These are phyloP conservation scores for Thelonectria olida DNA, from an alignment of 2,329 filamentous ascomycete genomes.

Conservation along the genomic window DNA sequence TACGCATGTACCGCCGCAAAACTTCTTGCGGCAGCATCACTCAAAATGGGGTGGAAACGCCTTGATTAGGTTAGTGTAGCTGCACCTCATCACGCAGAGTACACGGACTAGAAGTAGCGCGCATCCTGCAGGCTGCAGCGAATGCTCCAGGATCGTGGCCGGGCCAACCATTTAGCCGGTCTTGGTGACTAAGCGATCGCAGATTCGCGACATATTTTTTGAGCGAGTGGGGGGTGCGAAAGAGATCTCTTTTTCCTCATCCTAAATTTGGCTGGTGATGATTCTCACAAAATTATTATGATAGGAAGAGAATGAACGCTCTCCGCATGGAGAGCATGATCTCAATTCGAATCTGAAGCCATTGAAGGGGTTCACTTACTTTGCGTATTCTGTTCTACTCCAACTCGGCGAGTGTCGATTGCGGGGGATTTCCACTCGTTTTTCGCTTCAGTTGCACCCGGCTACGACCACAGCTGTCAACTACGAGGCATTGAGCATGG, in stretches of 20 bases:
- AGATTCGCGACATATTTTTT: constrained; percentile 30
- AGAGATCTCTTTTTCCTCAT: constrained; percentile 43
- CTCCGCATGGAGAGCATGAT: constrained; percentile 64
- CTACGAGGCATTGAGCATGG: not conserved
- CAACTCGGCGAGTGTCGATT: not conserved
- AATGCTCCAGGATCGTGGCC: constrained; percentile 14
- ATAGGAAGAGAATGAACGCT: constrained; percentile 77
- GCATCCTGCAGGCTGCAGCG: constrained; percentile 17
- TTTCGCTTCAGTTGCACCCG: not conserved
- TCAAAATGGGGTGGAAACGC: constrained; percentile 3
- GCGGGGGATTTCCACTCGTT: not conserved
- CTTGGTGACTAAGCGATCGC: constrained; percentile 39
- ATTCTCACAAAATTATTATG: constrained; percentile 65
- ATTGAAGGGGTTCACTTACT: constrained; percentile 13
- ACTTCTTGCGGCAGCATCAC: constrained; percentile 21
- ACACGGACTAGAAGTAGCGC: constrained; percentile 14
- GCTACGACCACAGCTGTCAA: not conserved
- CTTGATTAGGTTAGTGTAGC: constrained; percentile 23
- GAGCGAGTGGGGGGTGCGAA: constrained; percentile 19
- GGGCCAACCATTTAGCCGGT: constrained; percentile 37
- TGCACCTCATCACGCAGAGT: constrained; percentile 17
- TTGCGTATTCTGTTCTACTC: not conserved
- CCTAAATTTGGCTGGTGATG: constrained; percentile 66
- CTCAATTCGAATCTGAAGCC: constrained; percentile 72
- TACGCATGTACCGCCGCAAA: constrained; percentile 25